Evolutionary conservation across 495 filamentous ascomycete genomes (phyloP), one percentile per base, ranked within the genome.

Genomic region (Aspergillus asperescens): DNA sequence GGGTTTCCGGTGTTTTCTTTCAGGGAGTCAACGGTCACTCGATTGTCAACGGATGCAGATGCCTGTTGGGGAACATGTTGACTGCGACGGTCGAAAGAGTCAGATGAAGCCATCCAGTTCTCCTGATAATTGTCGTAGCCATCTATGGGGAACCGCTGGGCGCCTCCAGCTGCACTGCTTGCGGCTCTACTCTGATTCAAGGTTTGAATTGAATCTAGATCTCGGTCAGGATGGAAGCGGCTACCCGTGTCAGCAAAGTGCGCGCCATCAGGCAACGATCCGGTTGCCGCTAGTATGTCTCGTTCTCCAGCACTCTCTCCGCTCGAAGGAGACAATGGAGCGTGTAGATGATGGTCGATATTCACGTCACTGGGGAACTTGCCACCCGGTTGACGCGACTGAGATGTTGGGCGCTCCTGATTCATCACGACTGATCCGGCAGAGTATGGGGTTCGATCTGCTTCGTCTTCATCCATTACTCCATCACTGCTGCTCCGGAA

Each of bases 301-400:
- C 75, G 70, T 35, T 81, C 82, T 39, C 72, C 76, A 50, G 86
- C 88, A 64, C 83, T 86, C 62, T 80, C 79, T 22, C 75, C 82
- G 72, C 88, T 93, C 72, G 86, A 85, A 42, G 85, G 83, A 42
- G 87, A 88, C 52, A 83, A 68, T 54, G 87, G 82, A 56, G 81
- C 84, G 62, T 87, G 85, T 77, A 88, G 80, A 74, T 86, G 79
- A 71, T 88, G 81, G 60, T 88, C 83, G 60, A 95, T 80, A 63
- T 89, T 81, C 47, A 94, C 67, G 69, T 93, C 88, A 67, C 85
- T 89, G 60, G 90, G 90, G 70, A 96, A 96, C 56, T 89, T 83
- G 69, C 90, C 90, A 77, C 90, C 90, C 78, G 87, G 80, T 67
- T 84, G 81, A 58, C 89, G 85, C 19, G 70, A 67, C 57, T 72